Percentiles rank a stretch among this genome's conserved stretches.
These are phyloP conservation scores for Exophiala bonariae DNA, from an alignment of 2,329 filamentous ascomycete genomes.

Conservation along the genomic window DNA sequence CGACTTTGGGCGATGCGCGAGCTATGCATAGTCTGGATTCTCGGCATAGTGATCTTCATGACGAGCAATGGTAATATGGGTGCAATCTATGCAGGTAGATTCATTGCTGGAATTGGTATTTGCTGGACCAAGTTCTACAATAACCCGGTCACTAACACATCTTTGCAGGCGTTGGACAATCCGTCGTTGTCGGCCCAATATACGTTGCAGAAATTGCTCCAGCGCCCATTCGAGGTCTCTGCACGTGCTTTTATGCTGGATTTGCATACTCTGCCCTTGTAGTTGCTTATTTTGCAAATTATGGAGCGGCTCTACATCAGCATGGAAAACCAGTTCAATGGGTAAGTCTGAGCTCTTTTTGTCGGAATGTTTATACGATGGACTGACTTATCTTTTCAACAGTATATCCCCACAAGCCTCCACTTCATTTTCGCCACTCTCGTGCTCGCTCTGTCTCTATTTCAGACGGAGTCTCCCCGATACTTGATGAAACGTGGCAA, in stretches of 20 bases:
- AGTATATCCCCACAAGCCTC: not conserved
- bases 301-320: conserved; percentile 76
- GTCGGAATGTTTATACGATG: not conserved
- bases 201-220: conserved; percentile 73
- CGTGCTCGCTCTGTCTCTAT: not conserved
- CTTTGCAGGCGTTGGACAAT: too few relatives aligned
- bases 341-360: too few relatives aligned
- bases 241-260: conserved; percentile 68
- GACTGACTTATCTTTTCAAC: not conserved
- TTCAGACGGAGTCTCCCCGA: not conserved
- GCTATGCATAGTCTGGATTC: conserved; percentile 44
- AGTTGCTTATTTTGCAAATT: too few relatives aligned
- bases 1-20: conserved; percentile 41
- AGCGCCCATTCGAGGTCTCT: conserved; percentile 68
- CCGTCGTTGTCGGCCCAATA: conserved; percentile 53
- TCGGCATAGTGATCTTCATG: conserved; percentile 47
- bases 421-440: not conserved
- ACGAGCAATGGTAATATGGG: conserved; percentile 38
- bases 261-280: too few relatives aligned
- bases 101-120: conserved; percentile 45
- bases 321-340: too few relatives aligned
- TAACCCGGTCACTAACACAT: too few relatives aligned
- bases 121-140: conserved; percentile 42
- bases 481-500: not conserved
- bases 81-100: conserved; percentile 44